A percentile compares a stretch with the other conserved stretches of the same genome.
Evolutionary conservation across 306 rosid genomes (phyloP).

Genomic region (Lathyrus tuberosus): DNA sequence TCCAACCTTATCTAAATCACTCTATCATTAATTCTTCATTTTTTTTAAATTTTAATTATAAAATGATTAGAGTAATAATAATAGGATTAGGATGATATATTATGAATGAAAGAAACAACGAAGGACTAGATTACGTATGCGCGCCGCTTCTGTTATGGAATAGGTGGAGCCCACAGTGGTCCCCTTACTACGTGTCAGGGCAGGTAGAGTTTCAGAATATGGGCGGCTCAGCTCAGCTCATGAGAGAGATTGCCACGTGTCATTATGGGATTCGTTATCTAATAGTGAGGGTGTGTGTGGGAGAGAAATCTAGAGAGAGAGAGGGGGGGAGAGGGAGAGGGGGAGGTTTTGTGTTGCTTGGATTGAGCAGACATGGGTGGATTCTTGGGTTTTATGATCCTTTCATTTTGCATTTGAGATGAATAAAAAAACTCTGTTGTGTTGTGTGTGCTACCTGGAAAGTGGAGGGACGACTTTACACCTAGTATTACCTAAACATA

Average conservation of each 20-base stretch:
- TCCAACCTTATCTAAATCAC: not conserved
- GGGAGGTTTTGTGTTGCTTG: not conserved
- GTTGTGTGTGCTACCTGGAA: too few relatives aligned
- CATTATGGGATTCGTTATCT: not conserved
- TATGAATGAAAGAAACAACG: slow-evolving; percentile 1
- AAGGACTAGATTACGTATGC: slow-evolving; percentile 2
- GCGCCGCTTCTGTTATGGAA: not conserved
- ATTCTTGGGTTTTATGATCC: not conserved
- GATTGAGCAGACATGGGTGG: slow-evolving; percentile 5
- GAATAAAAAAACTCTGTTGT: too few relatives aligned
- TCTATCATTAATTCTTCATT: too few relatives aligned
- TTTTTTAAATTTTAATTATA: too few relatives aligned
- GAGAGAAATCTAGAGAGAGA: too few relatives aligned
- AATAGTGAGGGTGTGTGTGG: too few relatives aligned
- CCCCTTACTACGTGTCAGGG: slow-evolving; percentile 30
- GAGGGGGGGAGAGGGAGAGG: not conserved
- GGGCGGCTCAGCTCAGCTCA: slow-evolving; percentile 43
- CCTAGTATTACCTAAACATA: too few relatives aligned
- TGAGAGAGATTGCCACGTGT: slow-evolving; percentile 29
- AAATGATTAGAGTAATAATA: not conserved
- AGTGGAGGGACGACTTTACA: too few relatives aligned
- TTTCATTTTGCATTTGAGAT: not conserved
- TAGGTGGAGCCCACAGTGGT: slow-evolving; percentile 40
- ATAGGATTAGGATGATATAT: not conserved
- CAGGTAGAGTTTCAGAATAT: slow-evolving; percentile 21